These are phyloP conservation scores for Fraxinus velutina DNA, from an alignment of 305 asterid species.

Conservation along the genomic window DNA sequence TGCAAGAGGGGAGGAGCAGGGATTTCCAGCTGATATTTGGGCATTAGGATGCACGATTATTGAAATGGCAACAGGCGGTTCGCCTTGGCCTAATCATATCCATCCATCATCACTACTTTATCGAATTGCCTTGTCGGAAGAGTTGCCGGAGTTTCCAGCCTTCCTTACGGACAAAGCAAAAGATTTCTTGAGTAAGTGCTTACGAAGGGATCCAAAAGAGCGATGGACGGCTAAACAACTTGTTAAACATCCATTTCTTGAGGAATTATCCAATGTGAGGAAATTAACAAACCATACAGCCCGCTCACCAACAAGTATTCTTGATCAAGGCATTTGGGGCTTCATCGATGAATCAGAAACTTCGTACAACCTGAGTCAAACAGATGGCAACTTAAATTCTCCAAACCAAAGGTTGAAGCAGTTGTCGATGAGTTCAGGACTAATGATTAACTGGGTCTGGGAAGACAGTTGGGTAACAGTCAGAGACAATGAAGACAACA, in stretches of 20 bases:
- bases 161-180: constrained; percentile 42
- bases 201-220: constrained; percentile 45
- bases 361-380: constrained; percentile 5
- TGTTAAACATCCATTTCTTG: constrained; percentile 56
- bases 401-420: constrained; percentile 34
- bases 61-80: constrained; percentile 63
- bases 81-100: constrained; percentile 52
- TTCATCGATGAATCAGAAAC: constrained; percentile 34
- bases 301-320: constrained; percentile 67
- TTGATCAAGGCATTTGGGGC: constrained; percentile 69
- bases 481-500: constrained; percentile 27
- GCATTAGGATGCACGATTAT: constrained; percentile 71
- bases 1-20: constrained; percentile 60
- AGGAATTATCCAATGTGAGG: background rate
- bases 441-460: constrained; percentile 33
- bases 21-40: constrained; percentile 69
- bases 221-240: constrained; percentile 65
- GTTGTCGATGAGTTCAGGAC: constrained; percentile 29
- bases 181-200: constrained; percentile 62
- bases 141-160: constrained; percentile 50
- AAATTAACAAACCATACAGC: background rate
- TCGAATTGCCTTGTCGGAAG: constrained; percentile 57
- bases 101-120: constrained; percentile 30
- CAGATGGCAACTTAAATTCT: background rate
- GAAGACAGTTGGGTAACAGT: constrained; percentile 49